Evolutionary conservation across 108 stramenopile genomes (phyloP), one percentile per base, ranked within the genome.

Genomic region (Bacterosira constricta): DNA sequence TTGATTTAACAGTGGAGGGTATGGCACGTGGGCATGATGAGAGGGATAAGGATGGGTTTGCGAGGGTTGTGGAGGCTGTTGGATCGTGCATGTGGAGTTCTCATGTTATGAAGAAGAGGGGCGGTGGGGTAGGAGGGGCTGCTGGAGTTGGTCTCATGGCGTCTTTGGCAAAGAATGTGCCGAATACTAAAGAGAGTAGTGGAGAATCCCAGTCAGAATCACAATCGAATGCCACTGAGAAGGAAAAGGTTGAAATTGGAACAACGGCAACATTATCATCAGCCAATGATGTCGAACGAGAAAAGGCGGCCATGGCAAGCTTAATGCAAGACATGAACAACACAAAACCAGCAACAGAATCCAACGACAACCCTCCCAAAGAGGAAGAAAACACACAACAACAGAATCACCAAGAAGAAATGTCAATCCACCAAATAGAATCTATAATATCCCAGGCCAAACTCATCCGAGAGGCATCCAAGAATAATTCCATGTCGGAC

Each of bases 11-110:
- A 1, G 41, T 51, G 30, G 80, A 79, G 36, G 90, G 87, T 27
- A 73, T 67, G 60, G 18, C 25, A n/a, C 62, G 42, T 63, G 93
- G 93, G 20, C 86, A 86, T 57, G 74, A 91, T 21, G 89, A 90
- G 9, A 86, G 93, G 35, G 93, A 94, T 47, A 94, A 92, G 76
- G 93, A 94, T 17, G 93, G 93, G 6, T 94, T 91, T 83, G 90
- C 93, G 6, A 55, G 93, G 27, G 69, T 94, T 32, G 77, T 90
- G 0, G 93, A 94, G 78, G 90, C 93, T n/a, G 81, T 91, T 63
- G 65, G 72, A 37, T 79, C 84, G 17, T 90, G 90, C 17, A 86
- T 94, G 36, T 94, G 93, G 93, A 84, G 86, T 11, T 82, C 83
- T 38, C 90, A 85, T 30, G 74, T 84, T 27, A 91, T 91, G 90